phyloP scores from a whole-genome alignment of 2,329 filamentous ascomycete species.

The Xylaria sp. region DNA sequence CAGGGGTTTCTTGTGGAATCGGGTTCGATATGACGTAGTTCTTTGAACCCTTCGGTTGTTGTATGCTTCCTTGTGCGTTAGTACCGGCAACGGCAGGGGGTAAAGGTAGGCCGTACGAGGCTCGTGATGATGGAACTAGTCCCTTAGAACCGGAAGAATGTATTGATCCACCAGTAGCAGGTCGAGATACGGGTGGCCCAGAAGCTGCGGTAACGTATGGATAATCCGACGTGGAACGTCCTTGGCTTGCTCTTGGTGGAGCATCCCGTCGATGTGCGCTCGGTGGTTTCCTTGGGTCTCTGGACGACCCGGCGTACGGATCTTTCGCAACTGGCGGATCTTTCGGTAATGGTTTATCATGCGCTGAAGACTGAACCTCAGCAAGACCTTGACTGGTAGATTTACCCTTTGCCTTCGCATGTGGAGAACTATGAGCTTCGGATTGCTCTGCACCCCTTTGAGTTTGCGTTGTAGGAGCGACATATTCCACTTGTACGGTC shows the following conservation, averaged over 20 bases:
- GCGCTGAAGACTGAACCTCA: slow-evolving; percentile 54
- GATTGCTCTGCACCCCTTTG: slow-evolving; percentile 69
- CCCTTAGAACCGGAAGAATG: slow-evolving; percentile 76
- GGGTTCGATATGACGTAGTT: slow-evolving; percentile 78
- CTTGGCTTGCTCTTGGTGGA: slow-evolving; percentile 60
- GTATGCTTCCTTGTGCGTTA: slow-evolving; percentile 88
- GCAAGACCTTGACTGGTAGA: slow-evolving; percentile 65
- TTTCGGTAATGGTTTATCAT: slow-evolving; percentile 69
- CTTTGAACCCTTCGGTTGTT: slow-evolving; percentile 77
- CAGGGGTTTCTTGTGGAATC: slow-evolving; percentile 66
- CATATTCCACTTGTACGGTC: slow-evolving; percentile 98
- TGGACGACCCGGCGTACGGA: slow-evolving; percentile 52
- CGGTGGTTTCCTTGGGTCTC: slow-evolving; percentile 56
- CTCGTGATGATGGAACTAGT: slow-evolving; percentile 60
- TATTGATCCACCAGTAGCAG: slow-evolving; percentile 85
- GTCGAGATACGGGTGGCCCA: slow-evolving; percentile 64
- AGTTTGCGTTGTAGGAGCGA: slow-evolving; percentile 88
- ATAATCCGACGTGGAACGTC: slow-evolving; percentile 66
- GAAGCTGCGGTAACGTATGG: slow-evolving; percentile 61
- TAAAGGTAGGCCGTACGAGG: slow-evolving; percentile 88
- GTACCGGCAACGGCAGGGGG: slow-evolving; percentile 88
- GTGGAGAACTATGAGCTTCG: slow-evolving; percentile 45
- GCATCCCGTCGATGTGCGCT: slow-evolving; percentile 61
- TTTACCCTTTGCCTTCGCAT: slow-evolving; percentile 61
- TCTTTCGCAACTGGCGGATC: slow-evolving; percentile 65